These are phyloP conservation scores for Russula sp. DNA, from an alignment of 768 basidiomycete genomes.

Conservation along the genomic window DNA sequence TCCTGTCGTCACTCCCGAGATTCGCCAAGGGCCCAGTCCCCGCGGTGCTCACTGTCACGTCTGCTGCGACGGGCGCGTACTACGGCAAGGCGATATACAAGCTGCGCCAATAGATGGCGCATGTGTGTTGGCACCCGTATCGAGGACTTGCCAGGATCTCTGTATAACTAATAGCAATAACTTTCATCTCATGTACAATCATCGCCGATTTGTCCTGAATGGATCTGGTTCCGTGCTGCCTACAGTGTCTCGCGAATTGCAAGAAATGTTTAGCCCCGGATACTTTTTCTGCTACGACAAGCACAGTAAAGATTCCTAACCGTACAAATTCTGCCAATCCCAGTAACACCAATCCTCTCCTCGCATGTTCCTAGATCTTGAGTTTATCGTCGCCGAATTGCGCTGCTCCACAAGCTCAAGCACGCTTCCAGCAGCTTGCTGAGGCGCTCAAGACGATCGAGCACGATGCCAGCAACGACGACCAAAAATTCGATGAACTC, in stretches of 20 bases:
- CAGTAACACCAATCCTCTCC: too few species aligned
- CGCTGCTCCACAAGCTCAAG: too few species aligned
- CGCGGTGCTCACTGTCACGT: slow-evolving; percentile 49
- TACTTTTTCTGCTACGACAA: neutral
- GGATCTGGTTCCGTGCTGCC: neutral
- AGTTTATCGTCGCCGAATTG: too few species aligned
- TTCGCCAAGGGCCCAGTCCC: slow-evolving; percentile 67
- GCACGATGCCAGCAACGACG: too few species aligned
- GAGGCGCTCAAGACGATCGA: too few species aligned
- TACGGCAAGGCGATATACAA: slow-evolving; percentile 39
- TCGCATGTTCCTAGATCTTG: too few species aligned
- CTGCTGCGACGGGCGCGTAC: slow-evolving; percentile 54
- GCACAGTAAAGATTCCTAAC: neutral
- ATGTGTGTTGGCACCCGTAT: neutral
- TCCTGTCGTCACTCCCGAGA: slow-evolving; percentile 68
- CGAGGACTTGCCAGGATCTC: neutral
- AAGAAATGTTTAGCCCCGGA: neutral
- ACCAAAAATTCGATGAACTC: too few species aligned
- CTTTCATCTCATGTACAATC: slow-evolving; percentile 7
- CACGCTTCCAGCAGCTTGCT: too few species aligned
- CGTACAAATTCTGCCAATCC: too few species aligned
- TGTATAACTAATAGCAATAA: slow-evolving; percentile 2
- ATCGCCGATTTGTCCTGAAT: neutral
- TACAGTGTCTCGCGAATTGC: neutral
- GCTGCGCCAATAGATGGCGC: slow-evolving; percentile 8